Conservation (phyloP, 129 eudicot genomes). For the Chrysanthemum makinoi region DNA sequence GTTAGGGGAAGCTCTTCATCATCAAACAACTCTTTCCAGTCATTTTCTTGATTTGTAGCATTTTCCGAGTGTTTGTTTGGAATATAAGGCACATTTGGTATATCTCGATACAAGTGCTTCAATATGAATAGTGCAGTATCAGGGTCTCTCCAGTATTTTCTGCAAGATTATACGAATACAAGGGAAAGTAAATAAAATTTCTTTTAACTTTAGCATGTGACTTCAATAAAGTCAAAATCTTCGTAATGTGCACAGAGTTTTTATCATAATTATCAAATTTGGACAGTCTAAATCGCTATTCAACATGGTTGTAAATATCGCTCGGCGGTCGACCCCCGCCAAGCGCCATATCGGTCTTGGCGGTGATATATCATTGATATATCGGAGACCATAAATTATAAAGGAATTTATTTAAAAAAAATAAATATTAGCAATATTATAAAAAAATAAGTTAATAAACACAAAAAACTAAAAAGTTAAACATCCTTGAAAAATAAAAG, state of each 20-base stretch:
- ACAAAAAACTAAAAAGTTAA: too few species aligned
- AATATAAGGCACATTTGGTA: conserved; percentile 51
- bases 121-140: conserved; percentile 92
- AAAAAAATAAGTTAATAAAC: too few species aligned
- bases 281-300: not conserved
- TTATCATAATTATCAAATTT: not conserved
- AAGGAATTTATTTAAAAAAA: too few species aligned
- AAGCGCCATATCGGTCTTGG: too few species aligned
- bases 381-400: too few species aligned
- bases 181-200: not conserved
- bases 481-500: too few species aligned
- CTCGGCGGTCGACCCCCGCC: too few species aligned
- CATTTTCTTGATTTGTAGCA: conserved; percentile 36
- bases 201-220: not conserved
- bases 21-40: conserved; percentile 43
- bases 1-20: conserved; percentile 82
- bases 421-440: too few species aligned
- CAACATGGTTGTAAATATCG: not conserved
- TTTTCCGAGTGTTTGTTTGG: conserved; percentile 14
- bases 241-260: not conserved
- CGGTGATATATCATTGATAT: too few species aligned
- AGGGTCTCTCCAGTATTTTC: conserved; percentile 90
- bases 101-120: conserved; percentile 74
- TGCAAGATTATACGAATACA: conserved; percentile 22
- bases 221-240: not conserved